These are phyloP conservation scores for Alternaria solani DNA, from an alignment of 2,329 filamentous ascomycete genomes.

Conservation along the genomic window DNA sequence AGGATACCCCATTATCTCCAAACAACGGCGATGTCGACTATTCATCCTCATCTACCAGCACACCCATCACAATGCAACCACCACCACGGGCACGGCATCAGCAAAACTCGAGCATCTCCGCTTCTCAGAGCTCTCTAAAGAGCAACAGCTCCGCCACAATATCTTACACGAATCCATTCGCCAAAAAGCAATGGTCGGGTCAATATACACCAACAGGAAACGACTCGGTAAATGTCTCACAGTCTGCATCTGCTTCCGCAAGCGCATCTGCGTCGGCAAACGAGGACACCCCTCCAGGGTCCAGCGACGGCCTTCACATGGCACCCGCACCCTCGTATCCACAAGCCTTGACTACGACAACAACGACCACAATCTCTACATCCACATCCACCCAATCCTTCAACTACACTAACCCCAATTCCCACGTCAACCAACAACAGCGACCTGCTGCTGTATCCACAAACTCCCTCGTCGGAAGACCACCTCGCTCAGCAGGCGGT, in stretches of 20 bases:
- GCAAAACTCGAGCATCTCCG: constrained; percentile 44
- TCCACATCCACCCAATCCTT: constrained; percentile 21
- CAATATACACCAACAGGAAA: constrained; percentile 37
- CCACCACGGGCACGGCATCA: constrained; percentile 38
- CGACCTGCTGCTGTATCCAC: constrained; percentile 24
- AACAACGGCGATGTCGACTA: constrained; percentile 33
- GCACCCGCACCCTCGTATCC: constrained; percentile 42
- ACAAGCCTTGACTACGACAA: constrained; percentile 37
- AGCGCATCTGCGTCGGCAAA: constrained; percentile 43
- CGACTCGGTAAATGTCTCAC: constrained; percentile 37
- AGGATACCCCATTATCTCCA: constrained; percentile 36
- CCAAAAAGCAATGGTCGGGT: constrained; percentile 25
- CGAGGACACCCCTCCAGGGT: constrained; percentile 49
- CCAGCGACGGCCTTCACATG: constrained; percentile 48
- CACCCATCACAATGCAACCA: constrained; percentile 47
- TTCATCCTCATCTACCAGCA: constrained; percentile 42
- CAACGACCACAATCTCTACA: constrained; percentile 25
- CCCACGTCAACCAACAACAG: constrained; percentile 37
- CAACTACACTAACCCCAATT: constrained; percentile 35
- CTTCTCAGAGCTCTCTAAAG: constrained; percentile 43
- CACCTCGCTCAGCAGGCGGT: constrained; percentile 37
- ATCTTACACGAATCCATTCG: constrained; percentile 36
- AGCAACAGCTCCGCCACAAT: constrained; percentile 39
- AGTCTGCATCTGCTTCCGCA: constrained; percentile 41
- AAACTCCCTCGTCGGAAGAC: constrained; percentile 29